Percentiles rank a stretch among this genome's conserved stretches.
phyloP scores from a whole-genome alignment of 805 yeast species.

The Teunomyces barrocoloradensis region DNA sequence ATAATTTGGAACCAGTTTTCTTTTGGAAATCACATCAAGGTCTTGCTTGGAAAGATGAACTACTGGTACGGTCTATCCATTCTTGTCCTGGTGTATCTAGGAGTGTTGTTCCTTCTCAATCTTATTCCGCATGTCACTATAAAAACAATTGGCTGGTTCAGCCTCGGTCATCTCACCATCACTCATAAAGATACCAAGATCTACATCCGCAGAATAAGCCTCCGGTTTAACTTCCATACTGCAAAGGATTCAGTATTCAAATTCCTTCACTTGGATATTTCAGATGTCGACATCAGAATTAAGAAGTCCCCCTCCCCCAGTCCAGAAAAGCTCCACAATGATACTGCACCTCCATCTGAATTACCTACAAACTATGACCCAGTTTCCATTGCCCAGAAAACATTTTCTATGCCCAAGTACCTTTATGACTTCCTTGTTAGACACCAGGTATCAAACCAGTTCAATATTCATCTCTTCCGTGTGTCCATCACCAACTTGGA shows the following conservation, averaged over 20 bases:
- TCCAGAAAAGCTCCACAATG: conserved; percentile 5
- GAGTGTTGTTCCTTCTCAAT: conserved; percentile 19
- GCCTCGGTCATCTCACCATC: conserved; percentile 24
- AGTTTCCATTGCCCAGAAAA: background rate
- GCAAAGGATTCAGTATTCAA: conserved; percentile 23
- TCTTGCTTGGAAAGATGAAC: background rate
- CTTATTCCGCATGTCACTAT: conserved; percentile 25
- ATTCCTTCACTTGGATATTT: conserved; percentile 25
- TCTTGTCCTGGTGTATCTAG: conserved; percentile 15
- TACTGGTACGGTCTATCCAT: background rate
- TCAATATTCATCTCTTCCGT: conserved; percentile 23
- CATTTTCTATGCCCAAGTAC: conserved; percentile 13
- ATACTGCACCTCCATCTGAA: conserved; percentile 5
- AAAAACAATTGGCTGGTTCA: conserved; percentile 30
- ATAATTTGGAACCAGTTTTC: background rate
- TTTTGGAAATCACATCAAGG: background rate
- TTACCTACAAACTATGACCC: background rate
- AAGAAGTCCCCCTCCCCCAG: background rate
- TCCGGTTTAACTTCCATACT: conserved; percentile 22
- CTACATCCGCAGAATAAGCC: conserved; percentile 15
- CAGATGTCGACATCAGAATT: conserved; percentile 15
- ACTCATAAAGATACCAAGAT: conserved; percentile 12
- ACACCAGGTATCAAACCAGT: conserved; percentile 20
- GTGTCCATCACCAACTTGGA: conserved; percentile 5
- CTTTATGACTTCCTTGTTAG: conserved; percentile 18